Base-by-base conservation (phyloP, 108 stramenopile genomes). In the Skeletonema costatum region DNA sequence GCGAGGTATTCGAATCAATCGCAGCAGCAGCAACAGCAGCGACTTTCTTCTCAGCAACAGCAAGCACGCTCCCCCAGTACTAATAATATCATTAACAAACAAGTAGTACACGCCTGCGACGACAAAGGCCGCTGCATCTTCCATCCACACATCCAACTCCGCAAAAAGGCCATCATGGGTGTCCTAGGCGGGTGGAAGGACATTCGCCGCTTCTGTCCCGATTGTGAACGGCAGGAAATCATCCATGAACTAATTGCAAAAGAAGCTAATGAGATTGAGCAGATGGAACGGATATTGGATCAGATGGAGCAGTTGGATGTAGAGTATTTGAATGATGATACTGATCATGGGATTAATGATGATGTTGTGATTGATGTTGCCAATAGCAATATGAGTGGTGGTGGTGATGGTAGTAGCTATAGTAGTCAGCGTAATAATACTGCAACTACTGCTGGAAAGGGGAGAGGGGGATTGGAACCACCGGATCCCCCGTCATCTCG, bases 151-250 rank as follows among this genome's bases (percentile, higher is more conserved):
- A 77, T 83, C 21, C 65, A 72, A 64, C 36, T 83, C 6, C 71
- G 82, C 31, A 83, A 83, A 68, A 83, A 77, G 63, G 73, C 72
- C 39, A 63, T 83, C 63, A 60, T 83, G 35, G 53, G 53, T 56
- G 25, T 25, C 16, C n/a, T 56, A 4, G 76, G 82, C n/a, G 82
- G 82, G 25, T 83, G 82, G 82, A 76, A 77, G 50, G 75, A 77
- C 41, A 60, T 83, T 25, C 68, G 76, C 0, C 71, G 60, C 48
- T 67, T 68, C 14, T 82, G 81, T 56, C 81, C 81, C 1, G 82
- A 83, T 62, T 83, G 82, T 21, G 73, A 72, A 30, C 72, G 73
- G n/a, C 75, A 83, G 33, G 71, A 72, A 29, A 73, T 83, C 67
- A 51, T 77, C 14, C 64, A 64, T 7, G 53, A 56, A n/a, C 0